Percentiles rank a stretch among this genome's conserved stretches.
phyloP scores from a whole-genome alignment of 2,329 filamentous ascomycete genomes.

The Sarocladium brachiariae region DNA sequence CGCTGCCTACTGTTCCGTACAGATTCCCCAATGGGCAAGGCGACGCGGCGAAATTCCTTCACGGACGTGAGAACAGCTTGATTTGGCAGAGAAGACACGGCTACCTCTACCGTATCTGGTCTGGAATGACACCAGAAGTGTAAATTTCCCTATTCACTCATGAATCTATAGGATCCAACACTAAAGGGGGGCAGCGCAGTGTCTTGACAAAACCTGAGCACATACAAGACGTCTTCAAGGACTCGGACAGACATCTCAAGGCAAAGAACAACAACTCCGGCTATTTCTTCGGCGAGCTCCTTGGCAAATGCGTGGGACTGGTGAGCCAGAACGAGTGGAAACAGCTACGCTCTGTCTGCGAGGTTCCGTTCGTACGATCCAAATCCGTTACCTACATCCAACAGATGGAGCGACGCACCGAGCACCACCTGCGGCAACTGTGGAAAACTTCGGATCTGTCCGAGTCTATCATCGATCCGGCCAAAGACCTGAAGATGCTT shows the following conservation, averaged over 20 bases:
- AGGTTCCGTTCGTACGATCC: conserved; percentile 15
- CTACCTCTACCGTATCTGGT: conserved; percentile 30
- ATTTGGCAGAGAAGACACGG: conserved; percentile 23
- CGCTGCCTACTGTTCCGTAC: neutral
- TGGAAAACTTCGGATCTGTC: neutral
- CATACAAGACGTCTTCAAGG: conserved; percentile 30
- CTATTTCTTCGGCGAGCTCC: conserved; percentile 28
- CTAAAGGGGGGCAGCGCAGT: too few relatives aligned
- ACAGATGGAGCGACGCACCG: neutral
- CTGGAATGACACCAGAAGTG: conserved; percentile 32
- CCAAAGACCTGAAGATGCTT: conserved; percentile 19
- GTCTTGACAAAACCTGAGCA: conserved; percentile 29
- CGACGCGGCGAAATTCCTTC: conserved; percentile 30
- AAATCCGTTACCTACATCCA: neutral
- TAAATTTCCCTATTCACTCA: conserved; percentile 16
- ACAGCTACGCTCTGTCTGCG: conserved; percentile 15
- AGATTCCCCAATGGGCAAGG: conserved; percentile 30
- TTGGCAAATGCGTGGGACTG: conserved; percentile 36
- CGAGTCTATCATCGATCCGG: conserved; percentile 15
- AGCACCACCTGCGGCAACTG: neutral
- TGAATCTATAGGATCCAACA: neutral
- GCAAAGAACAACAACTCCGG: conserved; percentile 34
- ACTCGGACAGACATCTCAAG: conserved; percentile 37
- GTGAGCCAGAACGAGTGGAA: conserved; percentile 26
- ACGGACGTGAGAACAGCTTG: conserved; percentile 24